Base-by-base conservation (phyloP, 306 rosid species). In the Adenanthera pavonina region DNA sequence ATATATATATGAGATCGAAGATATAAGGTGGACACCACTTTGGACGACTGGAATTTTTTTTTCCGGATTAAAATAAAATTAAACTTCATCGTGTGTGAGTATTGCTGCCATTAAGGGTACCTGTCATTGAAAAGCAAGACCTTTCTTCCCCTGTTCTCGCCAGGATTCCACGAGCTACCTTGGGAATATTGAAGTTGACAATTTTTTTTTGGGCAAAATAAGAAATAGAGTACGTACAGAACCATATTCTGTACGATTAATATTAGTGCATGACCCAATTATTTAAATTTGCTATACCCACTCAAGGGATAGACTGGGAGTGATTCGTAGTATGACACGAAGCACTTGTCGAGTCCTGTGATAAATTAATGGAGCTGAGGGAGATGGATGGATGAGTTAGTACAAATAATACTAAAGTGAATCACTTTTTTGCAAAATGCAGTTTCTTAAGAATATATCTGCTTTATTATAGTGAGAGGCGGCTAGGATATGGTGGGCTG, bases 341-440 rank as follows among this genome's bases (percentile, higher is more conserved):
- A 74, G 75, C 84, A 80, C 77, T 56, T 59, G 30, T 76, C 83
- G 84, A 81, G 86, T 89, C 84, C 80, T 87, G 94, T 86, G 97
- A 91, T 94, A 88, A 85, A 84, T 87, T n/a, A 67, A 67, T 17
- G 74, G 79, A 86, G 12, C 30, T 20, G 62, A 56, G 73, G 78
- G 81, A 56, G 30, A 25, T 25, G 30, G 11, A 56, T 12, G 75
- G 80, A 89, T 86, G 89, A 83, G 92, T 91, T 88, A 86, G 87
- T 88, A 72, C 86, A 89, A 81, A 85, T 89, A 87, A 87, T 86
- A 75, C 88, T 90, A 77, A 88, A 84, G 81, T 75, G 88, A 78
- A 67, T 76, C 59, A 6, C 82, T 83, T 61, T 80, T 72, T 70
- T 20, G 47, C 51, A 47, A 60, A 60, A 81, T 85, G 48, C 57